Conservation (phyloP, 345 rosid species). For the Sonneratia caseolaris region DNA sequence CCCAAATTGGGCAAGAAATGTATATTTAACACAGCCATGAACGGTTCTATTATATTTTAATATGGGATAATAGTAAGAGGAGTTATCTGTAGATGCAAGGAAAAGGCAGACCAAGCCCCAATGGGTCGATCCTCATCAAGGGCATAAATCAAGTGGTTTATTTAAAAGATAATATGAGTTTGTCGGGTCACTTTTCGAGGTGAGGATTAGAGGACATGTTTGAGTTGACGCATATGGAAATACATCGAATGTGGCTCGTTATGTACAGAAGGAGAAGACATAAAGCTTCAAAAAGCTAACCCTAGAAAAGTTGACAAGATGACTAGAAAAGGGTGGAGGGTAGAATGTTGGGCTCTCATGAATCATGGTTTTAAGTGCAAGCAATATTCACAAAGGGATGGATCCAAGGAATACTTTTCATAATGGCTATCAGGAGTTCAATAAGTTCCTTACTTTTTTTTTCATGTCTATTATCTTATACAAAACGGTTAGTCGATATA, state of each 20-base stretch:
- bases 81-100: neutral
- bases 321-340: constrained; percentile 16
- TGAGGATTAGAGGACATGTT: constrained; percentile 18
- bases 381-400: neutral
- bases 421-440: neutral
- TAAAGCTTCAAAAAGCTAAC: neutral
- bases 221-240: constrained; percentile 13
- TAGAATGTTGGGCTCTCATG: neutral
- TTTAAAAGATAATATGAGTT: constrained; percentile 31
- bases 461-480: no score
- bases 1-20: neutral
- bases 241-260: constrained; percentile 30
- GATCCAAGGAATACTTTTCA: neutral
- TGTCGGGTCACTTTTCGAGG: constrained; percentile 51
- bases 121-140: constrained; percentile 15
- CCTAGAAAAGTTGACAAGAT: constrained; percentile 20
- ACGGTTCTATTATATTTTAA: neutral
- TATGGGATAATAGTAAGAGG: neutral
- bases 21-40: neutral
- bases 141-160: constrained; percentile 34
- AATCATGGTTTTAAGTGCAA: neutral
- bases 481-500: no score
- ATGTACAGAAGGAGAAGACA: neutral
- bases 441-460: no score
- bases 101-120: constrained; percentile 13